Percentiles rank a stretch among this genome's conserved stretches.
Evolutionary conservation across 2,329 filamentous ascomycete species (phyloP).

Genomic region (Monosporascus cannonballus): DNA sequence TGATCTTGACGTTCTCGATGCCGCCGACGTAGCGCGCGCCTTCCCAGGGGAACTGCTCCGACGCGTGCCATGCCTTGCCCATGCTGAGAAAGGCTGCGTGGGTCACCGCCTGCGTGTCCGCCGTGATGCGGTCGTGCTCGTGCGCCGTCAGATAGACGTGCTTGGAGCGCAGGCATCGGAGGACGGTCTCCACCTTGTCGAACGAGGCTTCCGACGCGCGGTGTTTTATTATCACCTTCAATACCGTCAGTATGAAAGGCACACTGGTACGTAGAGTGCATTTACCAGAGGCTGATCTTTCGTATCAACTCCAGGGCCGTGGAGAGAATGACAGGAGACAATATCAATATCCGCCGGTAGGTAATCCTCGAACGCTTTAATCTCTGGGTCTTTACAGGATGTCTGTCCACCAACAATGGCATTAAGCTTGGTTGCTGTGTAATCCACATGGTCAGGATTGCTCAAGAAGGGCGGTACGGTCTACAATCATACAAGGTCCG

Average conservation of each 20-base stretch:
- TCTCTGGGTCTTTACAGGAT: constrained; percentile 95
- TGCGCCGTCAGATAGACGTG: constrained; percentile 81
- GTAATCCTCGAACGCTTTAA: constrained; percentile 84
- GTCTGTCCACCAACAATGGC: constrained; percentile 97
- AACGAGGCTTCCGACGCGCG: constrained; percentile 74
- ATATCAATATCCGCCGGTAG: constrained; percentile 87
- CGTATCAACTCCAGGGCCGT: constrained; percentile 85
- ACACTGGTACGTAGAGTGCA: neutral
- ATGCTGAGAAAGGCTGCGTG: constrained; percentile 96
- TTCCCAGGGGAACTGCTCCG: constrained; percentile 95
- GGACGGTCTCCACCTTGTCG: constrained; percentile 70
- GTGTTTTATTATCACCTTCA: constrained; percentile 77
- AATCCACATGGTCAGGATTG: constrained; percentile 2
- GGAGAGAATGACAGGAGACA: constrained; percentile 91
- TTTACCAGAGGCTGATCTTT: constrained; percentile 82
- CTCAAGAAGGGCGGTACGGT: constrained; percentile 9
- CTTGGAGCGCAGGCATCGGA: constrained; percentile 79
- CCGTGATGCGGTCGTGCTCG: constrained; percentile 93
- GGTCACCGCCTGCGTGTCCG: constrained; percentile 95
- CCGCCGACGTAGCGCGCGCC: constrained; percentile 91
- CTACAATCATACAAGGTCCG: constrained; percentile 71
- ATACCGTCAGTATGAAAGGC: neutral
- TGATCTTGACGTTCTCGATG: constrained; percentile 99
- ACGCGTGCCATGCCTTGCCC: constrained; percentile 96
- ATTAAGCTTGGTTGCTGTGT: constrained; percentile 80